phyloP scores from a whole-genome alignment of 371 early-diverging fungal genomes.

The Amoeboaphelidium protococcarum region DNA sequence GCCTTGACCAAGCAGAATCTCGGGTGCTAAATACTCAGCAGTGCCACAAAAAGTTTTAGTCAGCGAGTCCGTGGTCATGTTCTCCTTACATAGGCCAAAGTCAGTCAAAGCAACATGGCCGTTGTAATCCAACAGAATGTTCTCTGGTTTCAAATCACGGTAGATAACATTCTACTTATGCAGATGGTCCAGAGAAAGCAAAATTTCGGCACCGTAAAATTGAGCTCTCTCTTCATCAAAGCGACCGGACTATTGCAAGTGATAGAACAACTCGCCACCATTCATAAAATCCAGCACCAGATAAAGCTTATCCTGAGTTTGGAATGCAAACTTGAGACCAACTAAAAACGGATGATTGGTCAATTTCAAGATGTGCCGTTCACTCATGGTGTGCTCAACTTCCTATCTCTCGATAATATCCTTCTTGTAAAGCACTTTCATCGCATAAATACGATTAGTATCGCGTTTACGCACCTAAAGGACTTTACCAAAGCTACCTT shows the following conservation, averaged over 20 bases:
- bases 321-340: conserved; percentile 36
- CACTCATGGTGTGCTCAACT: conserved; percentile 39
- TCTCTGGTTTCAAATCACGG: conserved; percentile 46
- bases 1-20: conserved; percentile 38
- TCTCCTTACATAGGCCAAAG: conserved; percentile 51
- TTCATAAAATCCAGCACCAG: conserved; percentile 49
- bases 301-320: conserved; percentile 32
- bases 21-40: conserved; percentile 87
- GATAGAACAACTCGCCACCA: conserved; percentile 45
- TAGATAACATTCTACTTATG: conserved; percentile 34
- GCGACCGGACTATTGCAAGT: conserved; percentile 23
- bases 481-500: conserved; percentile 58
- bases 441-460: conserved; percentile 43
- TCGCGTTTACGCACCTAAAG: conserved; percentile 44
- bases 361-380: conserved; percentile 49
- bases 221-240: conserved; percentile 16
- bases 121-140: conserved; percentile 36
- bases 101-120: conserved; percentile 71
- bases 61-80: conserved; percentile 12
- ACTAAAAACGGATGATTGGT: conserved; percentile 32
- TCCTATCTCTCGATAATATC: conserved; percentile 40
- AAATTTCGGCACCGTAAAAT: conserved; percentile 49
- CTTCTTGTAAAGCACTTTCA: conserved; percentile 54
- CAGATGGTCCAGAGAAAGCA: conserved; percentile 58
- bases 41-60: conserved; percentile 89